Conservation (phyloP, 2,329 filamentous ascomycete genomes). For the Xylaria sp. region DNA sequence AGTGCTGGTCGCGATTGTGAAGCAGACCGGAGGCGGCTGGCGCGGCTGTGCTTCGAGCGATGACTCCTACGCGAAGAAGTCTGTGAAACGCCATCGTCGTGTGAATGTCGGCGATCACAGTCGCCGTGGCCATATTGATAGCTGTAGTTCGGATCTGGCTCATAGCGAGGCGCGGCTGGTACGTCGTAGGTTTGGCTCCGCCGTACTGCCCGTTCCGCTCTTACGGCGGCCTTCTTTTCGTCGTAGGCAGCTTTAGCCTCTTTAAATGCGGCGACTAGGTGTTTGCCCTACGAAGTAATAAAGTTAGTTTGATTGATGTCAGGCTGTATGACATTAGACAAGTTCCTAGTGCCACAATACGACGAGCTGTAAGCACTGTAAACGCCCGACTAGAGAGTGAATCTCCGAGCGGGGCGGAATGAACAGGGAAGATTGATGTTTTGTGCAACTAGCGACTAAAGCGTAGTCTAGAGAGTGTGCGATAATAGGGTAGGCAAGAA, state of each 20-base stretch:
- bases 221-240: slow-evolving; percentile 84
- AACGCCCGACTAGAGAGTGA: slow-evolving; percentile 4
- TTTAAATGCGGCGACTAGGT: slow-evolving; percentile 87
- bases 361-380: slow-evolving; percentile 9
- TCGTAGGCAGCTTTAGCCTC: slow-evolving; percentile 88
- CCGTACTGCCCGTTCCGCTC: slow-evolving; percentile 64
- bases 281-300: slow-evolving; percentile 73
- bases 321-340: slow-evolving; percentile 10
- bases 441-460: slow-evolving; percentile 7
- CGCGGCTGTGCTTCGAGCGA: slow-evolving; percentile 46
- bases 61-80: slow-evolving; percentile 52
- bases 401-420: slow-evolving; percentile 16
- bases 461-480: background rate
- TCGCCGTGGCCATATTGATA: slow-evolving; percentile 33
- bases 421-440: slow-evolving; percentile 17
- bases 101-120: slow-evolving; percentile 33
- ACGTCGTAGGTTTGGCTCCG: slow-evolving; percentile 65
- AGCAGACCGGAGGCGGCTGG: slow-evolving; percentile 42
- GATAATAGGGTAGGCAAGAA: background rate
- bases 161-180: slow-evolving; percentile 37
- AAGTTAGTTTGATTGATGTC: slow-evolving; percentile 9
- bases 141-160: slow-evolving; percentile 37
- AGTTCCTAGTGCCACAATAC: slow-evolving; percentile 9
- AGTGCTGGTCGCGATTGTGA: slow-evolving; percentile 49
- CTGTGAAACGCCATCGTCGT: slow-evolving; percentile 45